Percentiles rank a stretch among this genome's conserved stretches.
phyloP scores from a whole-genome alignment of 345 rosid species.

The Arabidopsis arenosa region DNA sequence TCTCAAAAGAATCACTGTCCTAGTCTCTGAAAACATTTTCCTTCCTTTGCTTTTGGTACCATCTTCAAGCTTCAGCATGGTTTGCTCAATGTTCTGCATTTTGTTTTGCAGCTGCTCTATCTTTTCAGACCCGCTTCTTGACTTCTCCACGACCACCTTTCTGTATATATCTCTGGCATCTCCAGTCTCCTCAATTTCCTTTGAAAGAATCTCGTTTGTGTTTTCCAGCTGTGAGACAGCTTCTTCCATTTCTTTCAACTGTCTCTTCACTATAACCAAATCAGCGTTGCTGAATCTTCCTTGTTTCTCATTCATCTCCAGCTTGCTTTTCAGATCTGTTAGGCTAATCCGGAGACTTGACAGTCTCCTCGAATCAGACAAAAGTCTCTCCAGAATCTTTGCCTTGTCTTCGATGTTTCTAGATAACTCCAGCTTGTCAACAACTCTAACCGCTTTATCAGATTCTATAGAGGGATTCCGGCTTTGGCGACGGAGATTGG shows the following conservation, averaged over 20 bases:
- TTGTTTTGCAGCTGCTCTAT: constrained; percentile 69
- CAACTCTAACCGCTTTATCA: constrained; percentile 62
- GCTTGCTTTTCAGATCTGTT: constrained; percentile 64
- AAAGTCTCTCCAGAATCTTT: constrained; percentile 71
- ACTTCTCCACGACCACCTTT: constrained; percentile 60
- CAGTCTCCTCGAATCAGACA: constrained; percentile 72
- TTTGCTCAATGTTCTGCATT: constrained; percentile 70
- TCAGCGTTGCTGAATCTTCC: constrained; percentile 56
- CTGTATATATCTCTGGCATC: constrained; percentile 47
- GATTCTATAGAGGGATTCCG: constrained; percentile 51
- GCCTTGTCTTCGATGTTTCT: constrained; percentile 52
- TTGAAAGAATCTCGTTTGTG: constrained; percentile 57
- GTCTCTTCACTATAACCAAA: constrained; percentile 57
- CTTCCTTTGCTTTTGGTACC: constrained; percentile 62
- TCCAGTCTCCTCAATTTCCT: constrained; percentile 54
- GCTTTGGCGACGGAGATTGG: constrained; percentile 24
- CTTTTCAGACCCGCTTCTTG: constrained; percentile 73
- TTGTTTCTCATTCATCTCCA: constrained; percentile 64
- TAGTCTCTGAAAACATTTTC: constrained; percentile 47
- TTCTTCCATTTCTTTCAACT: constrained; percentile 74
- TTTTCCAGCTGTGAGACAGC: constrained; percentile 59
- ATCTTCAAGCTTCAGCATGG: constrained; percentile 70
- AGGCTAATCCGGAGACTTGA: constrained; percentile 62
- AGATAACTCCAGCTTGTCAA: constrained; percentile 70
- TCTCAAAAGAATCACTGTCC: constrained; percentile 62